Conservation (phyloP, 129 eudicot species). For the Helichrysum umbraculigerum region DNA sequence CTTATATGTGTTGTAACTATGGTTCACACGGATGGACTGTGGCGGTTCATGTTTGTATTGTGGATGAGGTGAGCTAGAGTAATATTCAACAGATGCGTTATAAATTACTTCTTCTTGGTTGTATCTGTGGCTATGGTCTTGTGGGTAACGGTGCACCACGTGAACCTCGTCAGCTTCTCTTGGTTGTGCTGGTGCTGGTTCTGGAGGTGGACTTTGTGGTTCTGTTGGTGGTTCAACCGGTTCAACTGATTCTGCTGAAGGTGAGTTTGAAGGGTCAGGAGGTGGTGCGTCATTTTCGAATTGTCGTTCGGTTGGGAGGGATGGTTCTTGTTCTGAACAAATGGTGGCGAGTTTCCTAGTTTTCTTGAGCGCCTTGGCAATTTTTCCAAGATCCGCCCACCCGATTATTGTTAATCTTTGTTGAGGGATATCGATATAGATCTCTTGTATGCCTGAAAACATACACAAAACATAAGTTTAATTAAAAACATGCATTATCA, state of each 20-base stretch:
- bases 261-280: slow-evolving; percentile 42
- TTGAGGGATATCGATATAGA: slow-evolving; percentile 62
- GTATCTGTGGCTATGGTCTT: slow-evolving; percentile 26
- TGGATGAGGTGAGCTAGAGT: slow-evolving; percentile 32
- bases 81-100: slow-evolving; percentile 27
- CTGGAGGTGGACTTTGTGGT: slow-evolving; percentile 40
- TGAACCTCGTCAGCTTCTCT: slow-evolving; percentile 61
- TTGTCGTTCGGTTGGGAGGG: slow-evolving; percentile 37
- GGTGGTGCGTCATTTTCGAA: slow-evolving; percentile 42
- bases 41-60: slow-evolving; percentile 36
- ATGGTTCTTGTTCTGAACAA: slow-evolving; percentile 50
- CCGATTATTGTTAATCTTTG: slow-evolving; percentile 54
- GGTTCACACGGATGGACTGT: slow-evolving; percentile 43
- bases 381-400: slow-evolving; percentile 66
- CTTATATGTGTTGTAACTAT: slow-evolving; percentile 57
- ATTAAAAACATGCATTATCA: too few species aligned
- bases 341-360: slow-evolving; percentile 69
- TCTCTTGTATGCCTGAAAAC: slow-evolving; percentile 54
- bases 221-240: slow-evolving; percentile 51
- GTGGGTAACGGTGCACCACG: slow-evolving; percentile 20
- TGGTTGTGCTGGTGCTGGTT: slow-evolving; percentile 34
- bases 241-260: slow-evolving; percentile 37
- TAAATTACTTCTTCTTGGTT: slow-evolving; percentile 35
- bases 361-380: slow-evolving; percentile 66
- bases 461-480: not conserved